A percentile compares a stretch with the other conserved stretches of the same genome.
Conservation (phyloP, 2,329 filamentous ascomycete genomes). For the Orbilia quercus region DNA sequence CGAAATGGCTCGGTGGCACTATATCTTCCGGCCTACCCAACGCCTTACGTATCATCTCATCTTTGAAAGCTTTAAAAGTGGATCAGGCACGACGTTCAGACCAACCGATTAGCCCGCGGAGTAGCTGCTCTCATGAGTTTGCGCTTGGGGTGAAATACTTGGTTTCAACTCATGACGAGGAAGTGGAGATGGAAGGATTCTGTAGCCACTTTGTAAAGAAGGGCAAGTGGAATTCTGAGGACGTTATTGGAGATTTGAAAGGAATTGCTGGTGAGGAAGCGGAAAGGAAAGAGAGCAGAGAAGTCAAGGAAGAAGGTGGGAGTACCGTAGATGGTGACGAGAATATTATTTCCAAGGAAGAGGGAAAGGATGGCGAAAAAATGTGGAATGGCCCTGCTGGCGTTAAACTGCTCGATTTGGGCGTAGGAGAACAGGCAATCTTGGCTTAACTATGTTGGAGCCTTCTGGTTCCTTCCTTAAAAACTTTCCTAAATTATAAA, state of each 20-base stretch:
- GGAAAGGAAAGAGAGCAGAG: slow-evolving; percentile 4
- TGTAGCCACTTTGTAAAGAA: slow-evolving; percentile 53
- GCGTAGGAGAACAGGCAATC: slow-evolving; percentile 23
- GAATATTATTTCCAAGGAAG: not conserved
- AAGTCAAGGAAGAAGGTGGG: not conserved
- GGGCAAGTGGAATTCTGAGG: slow-evolving; percentile 26
- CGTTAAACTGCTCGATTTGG: slow-evolving; percentile 44
- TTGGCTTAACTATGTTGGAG: slow-evolving; percentile 7
- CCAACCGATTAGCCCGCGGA: slow-evolving; percentile 38
- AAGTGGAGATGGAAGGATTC: slow-evolving; percentile 51
- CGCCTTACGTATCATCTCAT: slow-evolving; percentile 33
- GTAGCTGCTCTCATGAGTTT: slow-evolving; percentile 23
- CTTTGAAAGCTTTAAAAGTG: slow-evolving; percentile 15
- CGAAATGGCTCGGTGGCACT: slow-evolving; percentile 44
- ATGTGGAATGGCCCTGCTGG: slow-evolving; percentile 42
- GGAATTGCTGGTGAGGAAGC: slow-evolving; percentile 18
- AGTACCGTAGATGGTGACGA: not conserved
- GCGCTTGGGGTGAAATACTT: slow-evolving; percentile 42
- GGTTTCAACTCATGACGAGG: slow-evolving; percentile 49
- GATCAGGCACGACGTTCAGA: slow-evolving; percentile 25
- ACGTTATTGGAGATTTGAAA: slow-evolving; percentile 35
- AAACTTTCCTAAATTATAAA: too few species aligned
- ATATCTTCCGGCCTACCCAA: slow-evolving; percentile 43
- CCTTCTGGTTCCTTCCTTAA: not conserved
- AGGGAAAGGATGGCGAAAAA: slow-evolving; percentile 13